A percentile compares a stretch with the other conserved stretches of the same genome.
Evolutionary conservation across 768 basidiomycete genomes (phyloP).

Genomic region (Mrakia blollopis): DNA sequence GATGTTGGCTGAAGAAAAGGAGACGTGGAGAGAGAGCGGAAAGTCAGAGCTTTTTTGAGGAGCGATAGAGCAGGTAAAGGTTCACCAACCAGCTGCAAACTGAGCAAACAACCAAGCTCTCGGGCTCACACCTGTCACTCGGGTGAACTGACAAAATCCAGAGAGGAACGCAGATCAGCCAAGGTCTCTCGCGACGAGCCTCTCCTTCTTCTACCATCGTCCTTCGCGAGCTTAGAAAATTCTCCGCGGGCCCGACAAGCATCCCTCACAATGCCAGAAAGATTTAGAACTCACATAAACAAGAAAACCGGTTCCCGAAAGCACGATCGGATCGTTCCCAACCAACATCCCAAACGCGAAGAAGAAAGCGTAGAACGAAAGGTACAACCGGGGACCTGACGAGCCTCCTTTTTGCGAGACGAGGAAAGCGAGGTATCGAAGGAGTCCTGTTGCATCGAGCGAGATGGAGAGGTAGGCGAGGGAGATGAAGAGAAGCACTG

Average conservation of each 20-base stretch:
- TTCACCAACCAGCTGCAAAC: slow-evolving; percentile 38
- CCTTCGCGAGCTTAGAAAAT: too few relatives aligned
- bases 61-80: too few relatives aligned
- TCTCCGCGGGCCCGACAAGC: too few relatives aligned
- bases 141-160: slow-evolving; percentile 56
- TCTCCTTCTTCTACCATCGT: too few relatives aligned
- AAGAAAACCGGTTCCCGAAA: slow-evolving; percentile 49
- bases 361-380: slow-evolving; percentile 79
- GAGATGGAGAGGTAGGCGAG: slow-evolving; percentile 79
- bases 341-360: slow-evolving; percentile 58
- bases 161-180: background rate
- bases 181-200: too few relatives aligned
- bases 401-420: slow-evolving; percentile 72
- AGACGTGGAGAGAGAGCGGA: background rate
- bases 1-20: background rate
- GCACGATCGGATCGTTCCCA: slow-evolving; percentile 61
- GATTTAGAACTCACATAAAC: slow-evolving; percentile 23
- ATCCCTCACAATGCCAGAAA: too few relatives aligned
- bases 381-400: slow-evolving; percentile 65
- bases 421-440: slow-evolving; percentile 82
- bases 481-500: slow-evolving; percentile 77
- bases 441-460: slow-evolving; percentile 71
- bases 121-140: slow-evolving; percentile 52
- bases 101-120: slow-evolving; percentile 49
- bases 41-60: background rate